These are phyloP conservation scores for Yarrowia divulgata DNA, from an alignment of 805 yeast species.

Conservation along the genomic window DNA sequence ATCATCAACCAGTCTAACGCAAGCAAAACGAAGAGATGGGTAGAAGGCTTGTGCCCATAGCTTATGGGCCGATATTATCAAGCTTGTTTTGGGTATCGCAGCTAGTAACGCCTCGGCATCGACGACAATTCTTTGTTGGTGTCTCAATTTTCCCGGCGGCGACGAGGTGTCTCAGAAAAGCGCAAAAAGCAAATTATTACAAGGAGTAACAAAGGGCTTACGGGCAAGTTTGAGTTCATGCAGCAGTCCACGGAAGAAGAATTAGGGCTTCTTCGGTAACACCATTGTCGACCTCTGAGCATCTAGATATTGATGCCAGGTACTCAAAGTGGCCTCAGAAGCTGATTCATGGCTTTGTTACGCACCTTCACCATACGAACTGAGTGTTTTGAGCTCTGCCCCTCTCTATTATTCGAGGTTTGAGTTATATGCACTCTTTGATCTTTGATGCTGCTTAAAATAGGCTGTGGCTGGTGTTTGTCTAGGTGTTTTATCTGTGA, in stretches of 20 bases:
- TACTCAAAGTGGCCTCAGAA: too few species aligned
- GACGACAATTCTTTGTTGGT: not conserved
- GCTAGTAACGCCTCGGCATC: not conserved
- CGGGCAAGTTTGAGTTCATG: not conserved
- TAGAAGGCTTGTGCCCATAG: not conserved
- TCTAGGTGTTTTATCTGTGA: too few species aligned
- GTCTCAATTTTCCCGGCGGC: not conserved
- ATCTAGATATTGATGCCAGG: too few species aligned
- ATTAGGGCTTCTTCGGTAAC: too few species aligned
- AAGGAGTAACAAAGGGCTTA: not conserved
- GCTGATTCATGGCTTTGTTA: too few species aligned
- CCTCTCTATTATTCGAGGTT: not conserved
- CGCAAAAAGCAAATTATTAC: not conserved
- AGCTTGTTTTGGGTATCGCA: not conserved
- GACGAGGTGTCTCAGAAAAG: not conserved
- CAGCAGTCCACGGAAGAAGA: not conserved
- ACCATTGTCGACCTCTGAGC: too few species aligned
- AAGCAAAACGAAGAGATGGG: not conserved
- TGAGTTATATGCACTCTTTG: not conserved
- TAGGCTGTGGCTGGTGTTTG: constrained; percentile 9
- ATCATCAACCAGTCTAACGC: not conserved
- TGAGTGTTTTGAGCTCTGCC: too few species aligned
- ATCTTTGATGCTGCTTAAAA: constrained; percentile 6
- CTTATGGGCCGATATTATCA: not conserved
- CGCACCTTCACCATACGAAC: too few species aligned